Evolutionary conservation across 352 stramenopile genomes (phyloP), one percentile per base, ranked within the genome.

Genomic region (Pythium volutum): DNA sequence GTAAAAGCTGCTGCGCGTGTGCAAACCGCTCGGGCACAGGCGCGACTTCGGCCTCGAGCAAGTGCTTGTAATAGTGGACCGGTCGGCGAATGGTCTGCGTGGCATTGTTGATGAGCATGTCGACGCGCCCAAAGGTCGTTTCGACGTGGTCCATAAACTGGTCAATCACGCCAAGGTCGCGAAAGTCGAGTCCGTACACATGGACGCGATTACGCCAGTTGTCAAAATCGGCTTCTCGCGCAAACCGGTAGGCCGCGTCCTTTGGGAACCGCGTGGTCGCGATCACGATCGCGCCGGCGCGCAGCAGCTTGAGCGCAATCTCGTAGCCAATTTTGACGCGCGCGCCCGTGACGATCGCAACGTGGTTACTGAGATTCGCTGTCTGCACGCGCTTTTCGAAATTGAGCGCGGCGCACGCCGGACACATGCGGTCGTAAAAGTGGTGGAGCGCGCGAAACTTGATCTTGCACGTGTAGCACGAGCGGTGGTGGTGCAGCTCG

Each of bases 321-420:
- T 98, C 93, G 67, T 96, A 98, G 15, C 96, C 96, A 75, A 99
- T 99, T 76, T 99, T 99, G 58, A 99, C 95, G 12, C 96, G 87
- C 41, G 91, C 92, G 39, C 96, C 96, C 0, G 96, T 99, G n/a
- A 99, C 89, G 9, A 99, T 69, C 6, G 93, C 94, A 6, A 98
- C 84, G 47, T 93, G 96, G 26, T 88, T 87, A 20, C 73, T 77
- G 57, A 98, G 64, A 63, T 98, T 79, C 1, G 83, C 72, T 1
- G 82, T 89, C 71, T 98, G 89, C 69, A 98, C 93, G 39, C 96
- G 84, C 72, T 99, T 99, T 16, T 81, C 67, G 57, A 92, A 99
- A 69, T 98, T 98, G 31, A 98, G 71, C 31, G 89, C 75, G 0
- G 96, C 93, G 64, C 96, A 99, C 3, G 77, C 67, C 26, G 95